Evolutionary conservation across 345 rosid species (phyloP).

Genomic region (Sisymbrium irio): DNA sequence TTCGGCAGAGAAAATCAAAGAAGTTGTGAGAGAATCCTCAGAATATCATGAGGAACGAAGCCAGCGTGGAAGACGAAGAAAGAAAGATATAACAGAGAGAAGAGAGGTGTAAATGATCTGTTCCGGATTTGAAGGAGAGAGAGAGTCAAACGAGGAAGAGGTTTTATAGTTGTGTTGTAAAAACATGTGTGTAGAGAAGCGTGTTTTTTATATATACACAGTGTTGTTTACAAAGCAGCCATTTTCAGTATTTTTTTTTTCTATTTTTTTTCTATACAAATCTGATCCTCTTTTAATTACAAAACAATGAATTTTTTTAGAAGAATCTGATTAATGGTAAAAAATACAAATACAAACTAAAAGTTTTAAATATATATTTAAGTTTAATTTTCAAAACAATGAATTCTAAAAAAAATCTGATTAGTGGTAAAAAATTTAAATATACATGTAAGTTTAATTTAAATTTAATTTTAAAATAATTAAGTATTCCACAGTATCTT

Average conservation of each 20-base stretch:
- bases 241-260: neutral
- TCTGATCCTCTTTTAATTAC: too few relatives aligned
- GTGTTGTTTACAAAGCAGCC: neutral
- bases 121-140: conserved; percentile 12
- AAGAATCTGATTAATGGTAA: too few relatives aligned
- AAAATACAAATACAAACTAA: too few relatives aligned
- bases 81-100: neutral
- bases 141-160: conserved; percentile 5
- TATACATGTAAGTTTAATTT: neutral
- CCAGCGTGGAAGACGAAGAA: neutral
- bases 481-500: neutral
- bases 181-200: neutral
- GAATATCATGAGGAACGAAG: conserved; percentile 6
- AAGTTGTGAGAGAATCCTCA: neutral
- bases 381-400: too few relatives aligned
- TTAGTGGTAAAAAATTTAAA: neutral
- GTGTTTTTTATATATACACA: neutral
- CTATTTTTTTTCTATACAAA: neutral
- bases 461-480: neutral
- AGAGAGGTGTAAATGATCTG: neutral
- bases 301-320: too few relatives aligned
- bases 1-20: neutral
- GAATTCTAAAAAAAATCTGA: too few relatives aligned
- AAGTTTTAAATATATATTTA: too few relatives aligned
- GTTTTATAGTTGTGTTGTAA: conserved; percentile 36